Evolutionary conservation across 192 early-diverging fungal species (phyloP), one percentile per base, ranked within the genome.

Genomic region (Coemansia sp.): DNA sequence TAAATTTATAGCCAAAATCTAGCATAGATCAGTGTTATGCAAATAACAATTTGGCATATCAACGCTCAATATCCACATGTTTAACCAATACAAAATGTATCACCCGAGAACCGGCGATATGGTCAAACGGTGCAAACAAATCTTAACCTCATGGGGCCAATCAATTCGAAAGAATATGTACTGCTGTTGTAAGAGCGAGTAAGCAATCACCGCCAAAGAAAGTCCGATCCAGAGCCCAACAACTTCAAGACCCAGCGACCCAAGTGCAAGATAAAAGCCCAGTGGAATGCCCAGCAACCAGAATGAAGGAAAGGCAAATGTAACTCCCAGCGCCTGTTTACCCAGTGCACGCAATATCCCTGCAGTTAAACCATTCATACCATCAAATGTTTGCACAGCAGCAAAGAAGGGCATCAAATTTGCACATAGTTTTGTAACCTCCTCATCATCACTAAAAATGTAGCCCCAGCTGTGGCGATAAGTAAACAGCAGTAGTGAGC

Each of bases 141-240:
- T 69, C 30, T 68, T 68, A 27, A 83, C 81, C 49, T 83, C 81
- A 14, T 75, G 62, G 24, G 67, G 30, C 81, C 81, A 83, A 56
- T 83, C 70, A 31, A 78, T 61, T 32, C 38, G 63, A 49, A 78
- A 64, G 10, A 71, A 34, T 10, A 83, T 62, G 49, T 62, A 74
- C 60, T 62, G 70, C 54, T 75, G 68, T 49, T 74, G 68, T 26
- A 65, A 44, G 7, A 71, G 58, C 18, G 71, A 74, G 44, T 64
- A 71, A 5, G 49, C 59, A 38, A 78, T 65, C 12, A 83, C 73
- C 19, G 69, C 90, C 12, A 82, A 56, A 27, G 78, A 82, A 30
- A 88, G 57, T 8, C 86, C 85, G 2, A 69, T 26, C 86, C 89
- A 92, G 19, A 92, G 63, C 7, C 90, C 90, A 9, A 76, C 70